Conservation (phyloP, 164 flowering plant genomes). For the Saururus chinensis region DNA sequence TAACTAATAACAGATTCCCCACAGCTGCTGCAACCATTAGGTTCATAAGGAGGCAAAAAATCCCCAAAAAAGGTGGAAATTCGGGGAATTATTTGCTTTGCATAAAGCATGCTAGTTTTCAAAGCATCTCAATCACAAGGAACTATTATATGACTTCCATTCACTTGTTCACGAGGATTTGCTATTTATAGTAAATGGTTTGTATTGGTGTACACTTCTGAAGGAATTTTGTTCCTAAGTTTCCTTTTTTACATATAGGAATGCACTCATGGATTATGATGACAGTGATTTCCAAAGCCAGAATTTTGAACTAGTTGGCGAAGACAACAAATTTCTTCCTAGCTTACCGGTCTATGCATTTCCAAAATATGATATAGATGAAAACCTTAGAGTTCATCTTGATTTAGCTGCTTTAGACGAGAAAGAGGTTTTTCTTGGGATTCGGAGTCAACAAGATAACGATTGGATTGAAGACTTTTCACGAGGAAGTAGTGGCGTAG, state of each 20-base stretch:
- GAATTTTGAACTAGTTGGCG: constrained; percentile 68
- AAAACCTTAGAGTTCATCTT: constrained; percentile 45
- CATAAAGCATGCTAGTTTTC: no score
- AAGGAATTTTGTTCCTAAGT: background rate
- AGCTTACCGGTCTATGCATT: constrained; percentile 54
- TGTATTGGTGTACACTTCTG: background rate
- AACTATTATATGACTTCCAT: no score
- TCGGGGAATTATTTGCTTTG: no score
- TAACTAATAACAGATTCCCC: no score
- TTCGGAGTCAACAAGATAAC: constrained; percentile 69
- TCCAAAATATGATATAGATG: constrained; percentile 66
- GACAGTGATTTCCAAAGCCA: constrained; percentile 77
- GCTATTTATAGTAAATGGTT: background rate
- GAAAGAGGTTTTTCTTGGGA: constrained; percentile 81
- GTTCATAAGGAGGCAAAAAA: no score
- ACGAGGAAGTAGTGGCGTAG: constrained; percentile 59
- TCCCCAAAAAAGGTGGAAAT: no score
- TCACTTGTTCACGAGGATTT: no score
- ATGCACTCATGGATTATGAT: constrained; percentile 90
- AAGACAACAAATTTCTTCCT: constrained; percentile 49
- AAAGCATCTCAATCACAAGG: no score
- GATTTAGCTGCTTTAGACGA: constrained; percentile 67
- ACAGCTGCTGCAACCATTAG: no score
- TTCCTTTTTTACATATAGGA: constrained; percentile 28
- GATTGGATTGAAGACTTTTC: constrained; percentile 91